These are phyloP conservation scores for Mantamonas sphyraenae DNA, from an alignment of 78 protist genomes.

Conservation along the genomic window DNA sequence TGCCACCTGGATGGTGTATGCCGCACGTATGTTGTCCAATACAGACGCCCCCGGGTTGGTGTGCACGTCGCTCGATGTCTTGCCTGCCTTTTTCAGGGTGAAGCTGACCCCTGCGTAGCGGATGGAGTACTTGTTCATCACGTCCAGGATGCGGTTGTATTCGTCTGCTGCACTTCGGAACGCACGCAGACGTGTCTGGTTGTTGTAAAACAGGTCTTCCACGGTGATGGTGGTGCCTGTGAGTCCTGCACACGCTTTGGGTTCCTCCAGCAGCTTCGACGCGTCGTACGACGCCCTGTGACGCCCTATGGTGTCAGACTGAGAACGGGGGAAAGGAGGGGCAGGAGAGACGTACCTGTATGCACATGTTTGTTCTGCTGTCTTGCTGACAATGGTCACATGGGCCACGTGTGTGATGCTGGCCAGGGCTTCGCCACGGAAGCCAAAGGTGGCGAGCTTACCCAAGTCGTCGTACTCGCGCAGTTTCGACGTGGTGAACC, in stretches of 20 bases:
- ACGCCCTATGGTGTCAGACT: no score
- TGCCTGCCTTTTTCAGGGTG: constrained; percentile 44
- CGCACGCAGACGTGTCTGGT: constrained; percentile 56
- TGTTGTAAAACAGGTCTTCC: constrained; percentile 90
- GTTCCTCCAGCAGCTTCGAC: constrained; percentile 9
- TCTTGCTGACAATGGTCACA: constrained; percentile 72
- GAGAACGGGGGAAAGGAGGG: no score
- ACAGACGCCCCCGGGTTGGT: not conserved
- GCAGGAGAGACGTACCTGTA: constrained; percentile 30
- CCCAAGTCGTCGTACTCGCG: constrained; percentile 70
- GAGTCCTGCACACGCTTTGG: constrained; percentile 81
- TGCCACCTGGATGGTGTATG: constrained; percentile 54
- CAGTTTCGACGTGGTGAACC: constrained; percentile 85
- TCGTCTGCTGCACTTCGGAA: constrained; percentile 72
- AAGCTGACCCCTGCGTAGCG: constrained; percentile 49
- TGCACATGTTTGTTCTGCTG: constrained; percentile 42
- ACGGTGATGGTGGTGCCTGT: constrained; percentile 58
- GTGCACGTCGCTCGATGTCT: constrained; percentile 3
- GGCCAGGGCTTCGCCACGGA: constrained; percentile 97
- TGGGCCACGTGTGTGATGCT: constrained; percentile 84
- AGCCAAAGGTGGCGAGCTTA: constrained; percentile 65
- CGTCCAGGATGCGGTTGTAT: constrained; percentile 43
- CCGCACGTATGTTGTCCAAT: constrained; percentile 18
- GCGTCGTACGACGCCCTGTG: not conserved
- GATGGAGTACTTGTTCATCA: constrained; percentile 70